Evolutionary conservation across 208 protist species (phyloP).

Genomic region (Acanthamoeba lugdunensis): DNA sequence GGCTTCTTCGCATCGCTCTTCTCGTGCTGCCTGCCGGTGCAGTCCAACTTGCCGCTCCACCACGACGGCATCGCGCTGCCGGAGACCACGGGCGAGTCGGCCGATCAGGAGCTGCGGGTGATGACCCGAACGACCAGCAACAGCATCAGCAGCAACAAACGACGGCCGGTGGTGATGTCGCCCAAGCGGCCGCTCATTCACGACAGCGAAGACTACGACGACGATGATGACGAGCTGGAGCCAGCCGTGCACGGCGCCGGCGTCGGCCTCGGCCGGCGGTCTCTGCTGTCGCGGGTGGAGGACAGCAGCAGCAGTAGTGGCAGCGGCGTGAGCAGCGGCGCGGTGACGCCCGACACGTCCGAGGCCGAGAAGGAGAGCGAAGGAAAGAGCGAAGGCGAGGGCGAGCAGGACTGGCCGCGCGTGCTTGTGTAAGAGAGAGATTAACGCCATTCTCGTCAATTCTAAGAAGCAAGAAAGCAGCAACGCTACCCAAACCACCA

Average conservation of each 20-base stretch:
- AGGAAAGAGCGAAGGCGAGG: background rate
- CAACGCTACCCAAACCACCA: no score
- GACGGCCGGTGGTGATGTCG: background rate
- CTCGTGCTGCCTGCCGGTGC: background rate
- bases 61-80: background rate
- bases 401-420: background rate
- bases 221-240: background rate
- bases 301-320: background rate
- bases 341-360: background rate
- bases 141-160: background rate
- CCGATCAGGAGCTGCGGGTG: background rate
- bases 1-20: background rate
- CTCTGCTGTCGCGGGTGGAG: background rate
- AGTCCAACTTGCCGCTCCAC: background rate
- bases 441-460: no score
- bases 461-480: no score
- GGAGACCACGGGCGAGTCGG: background rate
- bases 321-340: background rate
- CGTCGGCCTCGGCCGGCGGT: background rate
- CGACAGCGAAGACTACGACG: background rate
- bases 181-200: background rate
- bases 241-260: background rate
- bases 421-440: background rate
- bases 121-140: background rate
- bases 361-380: background rate